Evolutionary conservation across 2,329 filamentous ascomycete genomes (phyloP).

Genomic region (Beauveria sp.): DNA sequence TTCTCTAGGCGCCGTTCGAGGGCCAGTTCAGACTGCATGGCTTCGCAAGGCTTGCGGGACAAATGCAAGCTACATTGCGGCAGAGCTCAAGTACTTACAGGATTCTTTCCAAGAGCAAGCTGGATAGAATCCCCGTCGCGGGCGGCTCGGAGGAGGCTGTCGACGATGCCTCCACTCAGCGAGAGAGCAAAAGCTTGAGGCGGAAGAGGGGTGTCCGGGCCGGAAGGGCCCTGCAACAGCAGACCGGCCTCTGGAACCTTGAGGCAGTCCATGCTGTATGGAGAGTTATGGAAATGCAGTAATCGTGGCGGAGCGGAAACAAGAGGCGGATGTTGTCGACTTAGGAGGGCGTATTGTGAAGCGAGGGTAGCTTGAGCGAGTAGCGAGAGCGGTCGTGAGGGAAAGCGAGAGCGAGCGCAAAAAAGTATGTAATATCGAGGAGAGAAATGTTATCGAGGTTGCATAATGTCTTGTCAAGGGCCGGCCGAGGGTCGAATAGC

Average conservation of each 20-base stretch:
- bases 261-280: slow-evolving; percentile 42
- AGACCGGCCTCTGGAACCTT: slow-evolving; percentile 51
- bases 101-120: slow-evolving; percentile 48
- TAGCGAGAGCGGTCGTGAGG: background rate
- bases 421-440: background rate
- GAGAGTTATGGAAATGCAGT: background rate
- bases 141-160: slow-evolving; percentile 54
- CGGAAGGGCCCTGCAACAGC: slow-evolving; percentile 44
- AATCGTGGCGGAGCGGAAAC: background rate
- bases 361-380: background rate
- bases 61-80: background rate
- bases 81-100: slow-evolving; percentile 42
- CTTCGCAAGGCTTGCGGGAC: background rate
- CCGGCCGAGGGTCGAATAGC: slow-evolving; percentile 6
- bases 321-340: slow-evolving; percentile 5
- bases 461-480: slow-evolving; percentile 3
- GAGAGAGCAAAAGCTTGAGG: slow-evolving; percentile 51
- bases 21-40: background rate
- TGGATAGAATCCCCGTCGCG: slow-evolving; percentile 49
- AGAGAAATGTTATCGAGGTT: background rate
- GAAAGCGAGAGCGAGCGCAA: background rate
- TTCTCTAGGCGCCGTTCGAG: background rate
- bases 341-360: background rate
- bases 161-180: slow-evolving; percentile 50
- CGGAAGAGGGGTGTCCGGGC: slow-evolving; percentile 36